These are phyloP conservation scores for Acarospora socialis DNA, from an alignment of 2,329 filamentous ascomycete species.

Conservation along the genomic window DNA sequence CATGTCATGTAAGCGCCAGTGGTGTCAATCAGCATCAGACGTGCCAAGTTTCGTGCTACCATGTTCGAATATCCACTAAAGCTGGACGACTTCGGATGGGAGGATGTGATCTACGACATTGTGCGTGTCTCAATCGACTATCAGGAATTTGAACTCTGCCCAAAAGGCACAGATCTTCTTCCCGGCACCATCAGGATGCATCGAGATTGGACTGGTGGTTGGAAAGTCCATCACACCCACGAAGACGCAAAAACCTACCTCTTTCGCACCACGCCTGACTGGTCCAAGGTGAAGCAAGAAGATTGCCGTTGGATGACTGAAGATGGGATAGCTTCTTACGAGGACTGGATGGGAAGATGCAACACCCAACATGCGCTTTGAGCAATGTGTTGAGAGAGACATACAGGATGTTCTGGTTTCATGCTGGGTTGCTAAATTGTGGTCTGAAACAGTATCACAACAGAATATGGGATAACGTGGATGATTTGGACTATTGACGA, in stretches of 20 bases:
- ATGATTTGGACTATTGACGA: too few relatives aligned
- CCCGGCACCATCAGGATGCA: background rate
- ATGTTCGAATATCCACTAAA: slow-evolving; percentile 3
- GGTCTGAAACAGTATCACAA: too few relatives aligned
- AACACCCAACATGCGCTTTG: too few relatives aligned
- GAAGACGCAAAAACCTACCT: background rate
- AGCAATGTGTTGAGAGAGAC: too few relatives aligned
- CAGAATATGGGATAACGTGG: too few relatives aligned
- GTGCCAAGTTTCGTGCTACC: slow-evolving; percentile 3
- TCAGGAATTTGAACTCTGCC: slow-evolving; percentile 3
- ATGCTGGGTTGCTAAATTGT: too few relatives aligned
- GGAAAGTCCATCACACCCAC: background rate
- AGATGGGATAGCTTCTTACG: too few relatives aligned
- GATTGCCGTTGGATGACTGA: background rate
- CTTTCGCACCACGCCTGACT: background rate
- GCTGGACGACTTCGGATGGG: background rate
- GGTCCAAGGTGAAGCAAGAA: background rate
- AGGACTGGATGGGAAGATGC: too few relatives aligned
- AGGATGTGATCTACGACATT: slow-evolving; percentile 3
- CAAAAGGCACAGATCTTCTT: too few relatives aligned
- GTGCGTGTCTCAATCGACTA: slow-evolving; percentile 3
- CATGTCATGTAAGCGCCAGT: slow-evolving; percentile 3
- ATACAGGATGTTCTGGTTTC: too few relatives aligned
- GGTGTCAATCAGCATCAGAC: slow-evolving; percentile 1
- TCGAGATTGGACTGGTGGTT: background rate